Percentiles rank a stretch among this genome's conserved stretches.
phyloP scores from a whole-genome alignment of 2,329 filamentous ascomycete genomes.

The Diaporthe nobilis region DNA sequence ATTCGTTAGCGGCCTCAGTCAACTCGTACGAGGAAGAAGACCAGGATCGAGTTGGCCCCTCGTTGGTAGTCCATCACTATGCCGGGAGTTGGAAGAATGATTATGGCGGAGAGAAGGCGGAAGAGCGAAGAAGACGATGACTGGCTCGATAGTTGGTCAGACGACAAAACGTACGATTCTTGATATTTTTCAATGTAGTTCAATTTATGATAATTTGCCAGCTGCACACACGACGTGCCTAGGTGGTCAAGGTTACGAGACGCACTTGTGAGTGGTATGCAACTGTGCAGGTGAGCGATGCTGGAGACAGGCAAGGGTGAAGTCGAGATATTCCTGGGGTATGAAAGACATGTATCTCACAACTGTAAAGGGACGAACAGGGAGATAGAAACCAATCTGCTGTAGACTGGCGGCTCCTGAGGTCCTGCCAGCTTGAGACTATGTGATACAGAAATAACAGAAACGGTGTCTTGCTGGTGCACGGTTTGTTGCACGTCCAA shows the following conservation, averaged over 20 bases:
- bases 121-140: neutral
- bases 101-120: conserved; percentile 16
- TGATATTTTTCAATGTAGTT: neutral
- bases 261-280: neutral
- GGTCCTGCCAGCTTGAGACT: neutral
- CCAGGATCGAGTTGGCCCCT: conserved; percentile 10
- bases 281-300: neutral
- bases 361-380: neutral
- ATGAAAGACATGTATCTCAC: neutral
- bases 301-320: neutral
- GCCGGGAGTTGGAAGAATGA: conserved; percentile 34
- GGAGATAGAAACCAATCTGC: neutral
- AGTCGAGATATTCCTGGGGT: neutral
- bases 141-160: neutral
- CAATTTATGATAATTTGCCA: neutral
- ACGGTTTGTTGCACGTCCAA: neutral
- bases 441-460: neutral
- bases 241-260: neutral
- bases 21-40: conserved; percentile 43
- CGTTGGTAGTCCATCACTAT: conserved; percentile 30
- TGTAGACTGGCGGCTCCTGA: neutral
- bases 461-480: neutral
- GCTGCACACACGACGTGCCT: neutral
- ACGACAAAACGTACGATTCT: neutral
- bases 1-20: conserved; percentile 17